These are phyloP conservation scores for Artomyces pyxidatus DNA, from an alignment of 768 basidiomycete species.

Conservation along the genomic window DNA sequence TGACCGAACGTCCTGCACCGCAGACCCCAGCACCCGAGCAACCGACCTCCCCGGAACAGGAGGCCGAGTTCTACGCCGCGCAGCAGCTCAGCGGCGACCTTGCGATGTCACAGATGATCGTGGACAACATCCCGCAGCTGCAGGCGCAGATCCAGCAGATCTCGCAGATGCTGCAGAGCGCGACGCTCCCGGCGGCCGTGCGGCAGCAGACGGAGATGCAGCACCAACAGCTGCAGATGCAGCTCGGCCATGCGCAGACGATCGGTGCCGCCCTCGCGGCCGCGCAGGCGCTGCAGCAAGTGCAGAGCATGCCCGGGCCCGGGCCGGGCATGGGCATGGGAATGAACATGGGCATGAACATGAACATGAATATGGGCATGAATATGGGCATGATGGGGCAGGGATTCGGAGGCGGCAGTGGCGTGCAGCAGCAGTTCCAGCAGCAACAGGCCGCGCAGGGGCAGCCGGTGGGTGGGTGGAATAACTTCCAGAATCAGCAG, in stretches of 20 bases:
- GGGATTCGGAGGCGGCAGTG: slow-evolving; percentile 3
- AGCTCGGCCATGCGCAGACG: slow-evolving; percentile 72
- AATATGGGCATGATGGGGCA: slow-evolving; percentile 11
- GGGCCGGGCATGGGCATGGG: slow-evolving; percentile 34
- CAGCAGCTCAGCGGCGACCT: slow-evolving; percentile 57
- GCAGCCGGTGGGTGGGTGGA: slow-evolving; percentile 28
- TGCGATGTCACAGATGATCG: slow-evolving; percentile 65
- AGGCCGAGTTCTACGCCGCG: slow-evolving; percentile 62
- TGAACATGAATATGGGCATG: neutral
- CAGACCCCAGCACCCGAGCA: slow-evolving; percentile 11
- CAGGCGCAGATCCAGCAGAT: slow-evolving; percentile 83
- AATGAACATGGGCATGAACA: slow-evolving; percentile 5
- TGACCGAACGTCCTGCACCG: too few species aligned
- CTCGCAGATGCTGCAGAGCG: slow-evolving; percentile 72
- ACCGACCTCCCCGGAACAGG: neutral
- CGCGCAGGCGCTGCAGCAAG: slow-evolving; percentile 21
- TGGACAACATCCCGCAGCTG: slow-evolving; percentile 69
- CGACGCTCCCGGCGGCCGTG: slow-evolving; percentile 59
- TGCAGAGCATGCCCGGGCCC: slow-evolving; percentile 16
- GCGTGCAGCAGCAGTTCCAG: slow-evolving; percentile 7
- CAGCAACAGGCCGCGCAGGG: slow-evolving; percentile 32
- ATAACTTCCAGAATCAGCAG: slow-evolving; percentile 56
- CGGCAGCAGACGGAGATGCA: slow-evolving; percentile 80
- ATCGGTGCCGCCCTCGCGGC: slow-evolving; percentile 52
- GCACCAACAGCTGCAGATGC: slow-evolving; percentile 70